Conservation (phyloP, 2,329 filamentous ascomycete species). For the Sphaerulina vaccinii region DNA sequence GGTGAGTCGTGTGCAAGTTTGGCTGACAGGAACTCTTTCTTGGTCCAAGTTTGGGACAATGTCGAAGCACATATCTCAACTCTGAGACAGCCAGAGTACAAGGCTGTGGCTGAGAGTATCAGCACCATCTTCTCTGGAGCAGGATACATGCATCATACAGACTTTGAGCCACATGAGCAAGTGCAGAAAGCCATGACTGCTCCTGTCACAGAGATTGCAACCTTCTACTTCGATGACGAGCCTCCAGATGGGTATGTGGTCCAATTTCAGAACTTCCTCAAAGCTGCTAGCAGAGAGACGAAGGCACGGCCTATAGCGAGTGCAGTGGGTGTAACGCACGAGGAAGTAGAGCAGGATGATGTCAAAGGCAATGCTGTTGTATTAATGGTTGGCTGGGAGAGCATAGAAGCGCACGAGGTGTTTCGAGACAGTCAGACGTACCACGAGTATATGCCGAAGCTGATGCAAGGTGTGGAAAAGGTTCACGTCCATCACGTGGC, state of each 20-base stretch:
- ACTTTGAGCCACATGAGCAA: constrained; percentile 14
- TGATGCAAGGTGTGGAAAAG: constrained; percentile 9
- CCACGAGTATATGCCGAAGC: constrained; percentile 7
- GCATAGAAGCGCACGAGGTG: constrained; percentile 10
- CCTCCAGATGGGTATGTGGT: constrained; percentile 10
- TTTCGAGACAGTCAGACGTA: constrained; percentile 13
- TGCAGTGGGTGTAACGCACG: constrained; percentile 16
- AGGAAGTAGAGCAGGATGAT: constrained; percentile 15
- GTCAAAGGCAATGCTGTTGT: constrained; percentile 14
- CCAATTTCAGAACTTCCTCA: not conserved
- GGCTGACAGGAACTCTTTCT: not conserved
- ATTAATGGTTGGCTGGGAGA: constrained; percentile 17
- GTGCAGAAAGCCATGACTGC: constrained; percentile 2
- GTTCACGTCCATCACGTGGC: not conserved
- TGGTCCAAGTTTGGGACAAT: constrained; percentile 6
- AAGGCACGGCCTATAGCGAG: constrained; percentile 1
- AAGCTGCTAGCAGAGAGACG: not conserved
- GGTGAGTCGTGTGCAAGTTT: not conserved
- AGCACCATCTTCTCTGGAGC: not conserved
- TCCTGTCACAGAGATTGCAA: constrained; percentile 16
- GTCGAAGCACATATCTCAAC: constrained; percentile 9
- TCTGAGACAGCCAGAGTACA: constrained; percentile 5
- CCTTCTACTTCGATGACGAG: constrained; percentile 16
- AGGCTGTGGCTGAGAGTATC: constrained; percentile 1
- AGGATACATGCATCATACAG: constrained; percentile 13